A percentile compares a stretch with the other conserved stretches of the same genome.
Evolutionary conservation across 345 rosid species (phyloP).

Genomic region (Dipteronia dyeriana): DNA sequence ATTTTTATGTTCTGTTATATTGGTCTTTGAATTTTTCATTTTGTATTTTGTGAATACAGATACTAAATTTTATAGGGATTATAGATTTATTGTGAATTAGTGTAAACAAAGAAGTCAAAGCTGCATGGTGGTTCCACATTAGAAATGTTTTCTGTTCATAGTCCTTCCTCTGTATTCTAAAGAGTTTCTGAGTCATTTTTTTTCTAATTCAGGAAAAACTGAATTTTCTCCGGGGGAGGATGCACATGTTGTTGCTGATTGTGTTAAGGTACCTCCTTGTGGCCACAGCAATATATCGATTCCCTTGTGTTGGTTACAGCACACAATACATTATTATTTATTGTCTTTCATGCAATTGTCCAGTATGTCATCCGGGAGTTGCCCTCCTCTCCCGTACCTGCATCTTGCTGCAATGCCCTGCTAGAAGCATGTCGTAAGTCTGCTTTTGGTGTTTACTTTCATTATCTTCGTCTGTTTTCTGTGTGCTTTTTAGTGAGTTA

Average conservation of each 20-base stretch:
- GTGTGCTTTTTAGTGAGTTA: neutral
- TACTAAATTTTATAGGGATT: too few relatives aligned
- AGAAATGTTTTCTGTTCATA: neutral
- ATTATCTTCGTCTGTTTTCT: constrained; percentile 22
- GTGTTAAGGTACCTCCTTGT: constrained; percentile 69
- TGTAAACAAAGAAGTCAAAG: constrained; percentile 17
- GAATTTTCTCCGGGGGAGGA: constrained; percentile 77
- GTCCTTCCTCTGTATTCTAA: neutral
- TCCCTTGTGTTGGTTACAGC: constrained; percentile 7
- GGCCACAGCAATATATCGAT: constrained; percentile 15
- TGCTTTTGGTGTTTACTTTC: constrained; percentile 19
- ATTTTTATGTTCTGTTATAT: neutral
- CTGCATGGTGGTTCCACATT: constrained; percentile 1
- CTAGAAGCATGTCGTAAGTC: constrained; percentile 94
- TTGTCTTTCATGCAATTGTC: constrained; percentile 21
- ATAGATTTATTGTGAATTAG: neutral
- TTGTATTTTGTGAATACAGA: neutral
- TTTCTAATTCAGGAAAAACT: constrained; percentile 62
- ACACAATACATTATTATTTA: constrained; percentile 25
- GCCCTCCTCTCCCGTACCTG: constrained; percentile 99
- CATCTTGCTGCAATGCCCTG: constrained; percentile 96
- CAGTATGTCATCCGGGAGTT: constrained; percentile 94
- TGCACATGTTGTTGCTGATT: constrained; percentile 91
- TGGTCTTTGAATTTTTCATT: neutral
- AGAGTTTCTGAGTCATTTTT: constrained; percentile 12